Evolutionary conservation across 805 yeast genomes (phyloP).

Genomic region (Kluyveromyces aestuarii): DNA sequence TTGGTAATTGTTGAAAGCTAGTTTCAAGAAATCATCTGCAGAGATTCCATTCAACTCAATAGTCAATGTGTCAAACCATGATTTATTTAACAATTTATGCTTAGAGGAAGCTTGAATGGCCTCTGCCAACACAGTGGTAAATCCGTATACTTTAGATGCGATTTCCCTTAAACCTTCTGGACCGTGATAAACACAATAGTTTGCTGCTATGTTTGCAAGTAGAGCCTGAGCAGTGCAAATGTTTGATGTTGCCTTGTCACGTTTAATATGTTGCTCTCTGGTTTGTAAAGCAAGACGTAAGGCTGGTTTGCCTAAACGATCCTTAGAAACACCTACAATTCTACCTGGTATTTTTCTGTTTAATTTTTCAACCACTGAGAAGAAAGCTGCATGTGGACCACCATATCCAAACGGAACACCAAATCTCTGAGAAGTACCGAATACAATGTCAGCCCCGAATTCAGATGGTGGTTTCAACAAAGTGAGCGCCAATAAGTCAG

Average conservation of each 20-base stretch:
- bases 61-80: constrained; percentile 85
- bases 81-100: constrained; percentile 46
- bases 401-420: constrained; percentile 98
- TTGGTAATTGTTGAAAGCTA: constrained; percentile 51
- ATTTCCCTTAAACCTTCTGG: constrained; percentile 75
- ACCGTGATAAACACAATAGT: constrained; percentile 95
- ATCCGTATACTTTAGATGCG: constrained; percentile 66
- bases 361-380: constrained; percentile 71
- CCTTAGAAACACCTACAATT: constrained; percentile 87
- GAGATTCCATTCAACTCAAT: constrained; percentile 42
- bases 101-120: constrained; percentile 33
- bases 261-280: constrained; percentile 94
- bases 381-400: constrained; percentile 98
- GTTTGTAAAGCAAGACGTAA: constrained; percentile 91
- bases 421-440: constrained; percentile 90
- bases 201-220: constrained; percentile 89
- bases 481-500: constrained; percentile 86
- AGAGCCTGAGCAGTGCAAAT: constrained; percentile 98
- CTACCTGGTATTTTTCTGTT: constrained; percentile 96
- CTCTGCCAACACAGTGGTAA: constrained; percentile 62
- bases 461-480: constrained; percentile 73
- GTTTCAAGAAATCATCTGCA: constrained; percentile 46
- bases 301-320: constrained; percentile 84
- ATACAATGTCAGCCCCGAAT: constrained; percentile 85
- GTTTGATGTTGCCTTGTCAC: constrained; percentile 96